A percentile compares a stretch with the other conserved stretches of the same genome.
These are phyloP conservation scores for Candolleomyces aberdarensis DNA, from an alignment of 768 basidiomycete species.

Conservation along the genomic window DNA sequence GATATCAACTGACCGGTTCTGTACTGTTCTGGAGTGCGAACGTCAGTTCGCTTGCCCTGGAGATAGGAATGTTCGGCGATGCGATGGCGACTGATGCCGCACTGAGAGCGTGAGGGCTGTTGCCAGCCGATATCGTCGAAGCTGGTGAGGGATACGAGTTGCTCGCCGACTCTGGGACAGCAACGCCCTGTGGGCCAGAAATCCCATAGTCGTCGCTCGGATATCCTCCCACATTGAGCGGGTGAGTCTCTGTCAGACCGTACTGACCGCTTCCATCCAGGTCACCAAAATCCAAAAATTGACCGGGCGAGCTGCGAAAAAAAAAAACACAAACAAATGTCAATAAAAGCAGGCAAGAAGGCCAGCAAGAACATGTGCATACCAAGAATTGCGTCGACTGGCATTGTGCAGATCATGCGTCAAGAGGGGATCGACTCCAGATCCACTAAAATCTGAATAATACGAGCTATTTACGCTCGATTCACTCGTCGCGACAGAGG, in stretches of 20 bases:
- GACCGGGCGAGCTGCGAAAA: conserved; percentile 8
- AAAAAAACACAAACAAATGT: neutral
- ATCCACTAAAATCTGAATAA: conserved; percentile 4
- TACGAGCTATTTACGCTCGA: conserved; percentile 45
- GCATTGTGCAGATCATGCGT: conserved; percentile 7
- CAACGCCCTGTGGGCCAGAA: conserved; percentile 4
- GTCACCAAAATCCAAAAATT: conserved; percentile 9
- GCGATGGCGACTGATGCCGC: conserved; percentile 11
- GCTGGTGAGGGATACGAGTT: conserved; percentile 32
- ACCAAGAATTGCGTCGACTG: conserved; percentile 11
- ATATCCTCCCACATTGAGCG: conserved; percentile 2
- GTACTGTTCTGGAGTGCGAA: conserved; percentile 31
- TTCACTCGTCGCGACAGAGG: conserved; percentile 59
- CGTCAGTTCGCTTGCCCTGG: conserved; percentile 32
- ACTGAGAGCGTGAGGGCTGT: conserved; percentile 24
- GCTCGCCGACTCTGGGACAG: conserved; percentile 6
- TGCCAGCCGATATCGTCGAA: conserved; percentile 39
- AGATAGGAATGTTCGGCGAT: conserved; percentile 23
- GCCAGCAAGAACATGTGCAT: neutral
- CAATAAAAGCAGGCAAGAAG: neutral
- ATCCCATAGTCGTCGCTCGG: conserved; percentile 11
- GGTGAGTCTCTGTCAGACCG: conserved; percentile 3
- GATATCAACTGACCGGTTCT: conserved; percentile 19
- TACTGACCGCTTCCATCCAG: conserved; percentile 6
- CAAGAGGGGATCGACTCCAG: conserved; percentile 2